Conservation (phyloP, 495 filamentous ascomycete genomes). For the Hypomontagnella monticulosa region DNA sequence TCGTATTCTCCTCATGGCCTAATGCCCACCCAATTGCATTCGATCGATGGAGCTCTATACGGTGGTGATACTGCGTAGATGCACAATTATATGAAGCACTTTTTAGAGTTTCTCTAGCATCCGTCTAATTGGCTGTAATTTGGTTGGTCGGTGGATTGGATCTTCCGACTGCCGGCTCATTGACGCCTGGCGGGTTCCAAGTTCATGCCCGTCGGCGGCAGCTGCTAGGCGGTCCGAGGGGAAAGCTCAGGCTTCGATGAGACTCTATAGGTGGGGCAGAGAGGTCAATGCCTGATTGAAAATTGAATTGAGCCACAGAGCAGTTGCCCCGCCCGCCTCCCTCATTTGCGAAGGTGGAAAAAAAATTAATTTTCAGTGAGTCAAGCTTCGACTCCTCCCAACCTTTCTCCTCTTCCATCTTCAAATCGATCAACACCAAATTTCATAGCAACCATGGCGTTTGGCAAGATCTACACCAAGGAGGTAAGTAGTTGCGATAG, state of each 20-base stretch:
- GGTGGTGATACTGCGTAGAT: not conserved
- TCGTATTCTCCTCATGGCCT: conserved; percentile 44
- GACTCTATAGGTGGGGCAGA: conserved; percentile 23
- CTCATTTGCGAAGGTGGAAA: conserved; percentile 26
- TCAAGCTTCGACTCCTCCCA: conserved; percentile 34
- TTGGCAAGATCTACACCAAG: conserved; percentile 95
- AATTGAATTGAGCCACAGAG: conserved; percentile 35
- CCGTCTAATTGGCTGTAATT: conserved; percentile 2
- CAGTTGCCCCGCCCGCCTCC: conserved; percentile 47
- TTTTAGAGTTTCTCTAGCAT: conserved; percentile 26
- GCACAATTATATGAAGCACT: conserved; percentile 18
- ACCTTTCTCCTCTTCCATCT: conserved; percentile 47
- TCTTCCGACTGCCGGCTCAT: conserved; percentile 29
- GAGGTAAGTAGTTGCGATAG: conserved; percentile 66
- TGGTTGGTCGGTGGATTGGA: conserved; percentile 29
- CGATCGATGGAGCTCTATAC: not conserved
- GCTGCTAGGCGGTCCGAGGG: conserved; percentile 6
- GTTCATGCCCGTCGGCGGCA: too few relatives aligned
- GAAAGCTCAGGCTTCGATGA: conserved; percentile 12
- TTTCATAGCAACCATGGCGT: conserved; percentile 71
- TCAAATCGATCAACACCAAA: conserved; percentile 47
- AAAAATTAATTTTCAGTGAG: conserved; percentile 44
- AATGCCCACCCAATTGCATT: conserved; percentile 1
- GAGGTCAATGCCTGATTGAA: conserved; percentile 35
- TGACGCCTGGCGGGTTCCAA: not conserved